Base-by-base conservation (phyloP, 108 stramenopile genomes). In the Aurantiochytrium sp. region DNA sequence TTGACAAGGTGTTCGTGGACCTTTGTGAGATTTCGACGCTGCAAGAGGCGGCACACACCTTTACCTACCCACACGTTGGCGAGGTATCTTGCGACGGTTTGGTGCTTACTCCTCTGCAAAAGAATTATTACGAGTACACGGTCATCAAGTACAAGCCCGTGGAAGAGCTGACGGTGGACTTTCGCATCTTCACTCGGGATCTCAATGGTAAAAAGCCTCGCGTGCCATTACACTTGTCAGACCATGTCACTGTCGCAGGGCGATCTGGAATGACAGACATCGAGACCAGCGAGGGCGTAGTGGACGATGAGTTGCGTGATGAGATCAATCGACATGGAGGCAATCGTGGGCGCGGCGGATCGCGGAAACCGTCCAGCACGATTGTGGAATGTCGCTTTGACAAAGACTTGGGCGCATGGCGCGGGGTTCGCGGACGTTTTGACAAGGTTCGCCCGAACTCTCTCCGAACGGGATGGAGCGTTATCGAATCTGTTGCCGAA, bases 381-480 rank as follows among this genome's bases (percentile, higher is more conserved):
- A 87, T 90, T 44, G 89, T 59, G 5, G 89, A 90, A 44, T 90
- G 89, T 42, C 44, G 51, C 44, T 90, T 89, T 49, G 76, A 83
- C 25, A 88, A 29, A 23, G 5, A 23, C 59, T 53, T 5, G 21
- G 89, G 89, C 29, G 25, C 5, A 5, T 90, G 89, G 89, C 44
- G 35, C 44, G 44, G 58, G 23, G 19, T n/a, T 10, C 58, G 83
- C 21, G 5, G 18, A 4, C 57, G 89, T 12, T 16, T 5, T 28
- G 89, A 90, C 49, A 90, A 90, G 87, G 55, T 4, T 5, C 44
- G 19, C n/a, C 87, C 83, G 5, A 90, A 90, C 28, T 59, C 59
- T 2, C 25, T 90, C 29, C 35, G 44, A 14, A 90, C 58, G 47
- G 89, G 55, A 29, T 90, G 89, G 89, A 43, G 43, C 43, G 87